Base-by-base conservation (phyloP, 192 early-diverging fungal species). In the Coemansia sp. region DNA sequence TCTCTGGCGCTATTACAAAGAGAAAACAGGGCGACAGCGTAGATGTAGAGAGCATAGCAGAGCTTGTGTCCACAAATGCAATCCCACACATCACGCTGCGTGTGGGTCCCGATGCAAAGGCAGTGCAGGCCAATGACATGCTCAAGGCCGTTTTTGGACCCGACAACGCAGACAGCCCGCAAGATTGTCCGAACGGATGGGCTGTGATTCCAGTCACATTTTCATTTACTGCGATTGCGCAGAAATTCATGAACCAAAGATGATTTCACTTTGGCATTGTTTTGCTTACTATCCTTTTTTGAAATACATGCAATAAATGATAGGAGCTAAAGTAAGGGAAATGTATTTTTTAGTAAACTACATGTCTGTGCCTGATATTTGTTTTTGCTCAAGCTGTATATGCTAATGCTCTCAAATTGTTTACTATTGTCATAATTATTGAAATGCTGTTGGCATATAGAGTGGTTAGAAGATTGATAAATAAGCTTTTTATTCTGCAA, bases 31-130 rank as follows among this genome's bases (percentile, higher is more conserved):
- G 61, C 40, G 7, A 21, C 19, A 39, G 10, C 6, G 36, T 13
- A 12, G 40, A n/a, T 9, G 15, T 22, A 10, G 26, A 55, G 4
- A 59, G 40, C 32, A 61, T 21, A 19, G 58, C 41, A 12, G 18
- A 8, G 49, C 37, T 77, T 22, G 45, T 40, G 16, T 19, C 71
- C 19, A 49, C 49, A 13, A 84, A 84, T 40, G 41, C 40, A 59
- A 65, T 80, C 37, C 78, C 82, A 9, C 82, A 84, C 19, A 68
- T 84, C 45, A 84, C 82, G 12, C 51, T 84, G 56, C 46, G 70
- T 26, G 47, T 67, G 11, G 73, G 39, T 22, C 65, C 60, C n/a
- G 61, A 61, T 22, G 61, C 68, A 39, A 78, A 79, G 64, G 65
- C 76, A 2, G 66, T 69, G 6, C 65, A 68, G 58, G 43, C 76